These are phyloP conservation scores for Syzygium malaccense DNA, from an alignment of 441 rosid genomes.

Conservation along the genomic window DNA sequence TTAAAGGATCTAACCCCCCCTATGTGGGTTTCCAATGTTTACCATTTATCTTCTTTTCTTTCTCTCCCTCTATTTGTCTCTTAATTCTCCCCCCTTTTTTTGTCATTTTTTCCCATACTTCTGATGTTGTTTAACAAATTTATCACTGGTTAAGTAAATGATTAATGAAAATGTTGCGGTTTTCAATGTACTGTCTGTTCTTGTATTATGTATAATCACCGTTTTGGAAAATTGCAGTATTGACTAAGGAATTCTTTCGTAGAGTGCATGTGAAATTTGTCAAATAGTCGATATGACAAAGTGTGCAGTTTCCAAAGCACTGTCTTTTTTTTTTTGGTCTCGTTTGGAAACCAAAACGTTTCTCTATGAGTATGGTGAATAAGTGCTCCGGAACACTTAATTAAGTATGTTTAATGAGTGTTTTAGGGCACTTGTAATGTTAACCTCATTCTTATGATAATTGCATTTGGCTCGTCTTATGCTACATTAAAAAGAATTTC, in stretches of 20 bases:
- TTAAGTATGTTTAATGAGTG: background rate
- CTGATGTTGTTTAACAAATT: background rate
- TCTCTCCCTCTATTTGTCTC: background rate
- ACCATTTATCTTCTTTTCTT: background rate
- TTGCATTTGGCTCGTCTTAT: background rate
- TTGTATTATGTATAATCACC: background rate
- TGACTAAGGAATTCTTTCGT: background rate
- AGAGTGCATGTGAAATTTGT: background rate
- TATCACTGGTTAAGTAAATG: background rate
- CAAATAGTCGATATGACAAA: background rate
- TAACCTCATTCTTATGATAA: background rate
- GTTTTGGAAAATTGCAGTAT: background rate
- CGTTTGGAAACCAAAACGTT: background rate
- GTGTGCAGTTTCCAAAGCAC: background rate
- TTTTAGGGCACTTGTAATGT: background rate
- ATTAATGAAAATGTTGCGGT: background rate
- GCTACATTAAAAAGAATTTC: background rate
- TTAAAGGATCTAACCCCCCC: conserved; percentile 5
- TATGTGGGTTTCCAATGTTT: conserved; percentile 27
- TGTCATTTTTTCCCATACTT: background rate
- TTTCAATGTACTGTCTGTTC: background rate
- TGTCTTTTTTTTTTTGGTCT: background rate
- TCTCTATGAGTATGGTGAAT: background rate
- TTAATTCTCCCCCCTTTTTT: background rate
- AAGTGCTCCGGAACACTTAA: accelerated